A percentile compares a stretch with the other conserved stretches of the same genome.
Conservation (phyloP, 2,329 filamentous ascomycete genomes). For the Fusarium begoniae region DNA sequence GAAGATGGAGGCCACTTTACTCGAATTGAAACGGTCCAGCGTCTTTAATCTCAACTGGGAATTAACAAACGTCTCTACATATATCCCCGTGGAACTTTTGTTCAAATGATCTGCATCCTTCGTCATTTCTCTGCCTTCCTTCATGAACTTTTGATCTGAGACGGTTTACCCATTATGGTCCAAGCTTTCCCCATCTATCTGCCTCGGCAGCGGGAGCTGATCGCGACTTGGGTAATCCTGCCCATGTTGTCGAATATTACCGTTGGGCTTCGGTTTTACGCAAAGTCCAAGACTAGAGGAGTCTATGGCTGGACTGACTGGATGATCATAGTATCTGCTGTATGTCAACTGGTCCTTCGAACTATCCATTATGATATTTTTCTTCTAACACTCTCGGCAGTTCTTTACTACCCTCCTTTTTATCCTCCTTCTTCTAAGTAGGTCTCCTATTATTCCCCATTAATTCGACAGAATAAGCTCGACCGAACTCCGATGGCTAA, state of each 20-base stretch:
- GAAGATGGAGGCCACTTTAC: background rate
- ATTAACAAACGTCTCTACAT: background rate
- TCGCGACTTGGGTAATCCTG: background rate
- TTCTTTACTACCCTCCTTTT: constrained; percentile 2
- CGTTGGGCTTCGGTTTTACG: constrained; percentile 1
- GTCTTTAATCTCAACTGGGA: background rate
- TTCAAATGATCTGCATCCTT: background rate
- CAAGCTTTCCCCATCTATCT: constrained; percentile 6
- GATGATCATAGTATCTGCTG: constrained; percentile 2
- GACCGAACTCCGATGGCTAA: accelerated
- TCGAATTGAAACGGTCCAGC: background rate
- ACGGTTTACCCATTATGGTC: background rate
- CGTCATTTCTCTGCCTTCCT: background rate
- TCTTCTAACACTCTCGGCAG: background rate
- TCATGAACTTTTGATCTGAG: background rate
- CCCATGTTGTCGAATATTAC: background rate
- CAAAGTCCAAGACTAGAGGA: constrained; percentile 3
- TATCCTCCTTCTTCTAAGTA: constrained; percentile 2
- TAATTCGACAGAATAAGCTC: accelerated
- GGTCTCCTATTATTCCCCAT: accelerated
- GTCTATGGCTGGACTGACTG: constrained; percentile 16
- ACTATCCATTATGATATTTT: accelerated
- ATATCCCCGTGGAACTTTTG: constrained; percentile 8
- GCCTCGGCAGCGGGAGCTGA: constrained; percentile 1
- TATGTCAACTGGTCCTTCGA: background rate